Evolutionary conservation across 257 asterid species (phyloP), one percentile per base, ranked within the genome.

Genomic region (Eustoma russellianum): DNA sequence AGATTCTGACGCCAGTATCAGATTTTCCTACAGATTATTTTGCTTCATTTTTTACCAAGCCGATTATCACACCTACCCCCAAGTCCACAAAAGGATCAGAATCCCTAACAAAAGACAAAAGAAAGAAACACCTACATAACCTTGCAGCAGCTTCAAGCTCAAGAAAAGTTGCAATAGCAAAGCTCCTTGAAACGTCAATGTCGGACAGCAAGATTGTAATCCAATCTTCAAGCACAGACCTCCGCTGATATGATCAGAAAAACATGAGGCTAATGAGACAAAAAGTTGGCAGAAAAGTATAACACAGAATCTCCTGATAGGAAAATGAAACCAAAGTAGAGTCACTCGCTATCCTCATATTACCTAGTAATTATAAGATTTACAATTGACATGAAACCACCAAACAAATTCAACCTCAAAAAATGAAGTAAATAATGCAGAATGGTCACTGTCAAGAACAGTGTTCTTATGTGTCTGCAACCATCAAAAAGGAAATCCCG

Each of bases 121-220:
- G 46, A n/a, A 46, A 35, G 62, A 61, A 79, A 68, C 65, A 69
- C 95, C 56, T 78, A 85, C 93, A 60, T 19, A 82, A 76, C 67
- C 95, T 76, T 64, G 79, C 89, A 67, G 86, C 86, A n/a, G 83
- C 89, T 76, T 85, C 95, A 56, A 85, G 77, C 63, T 85, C 93
- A 55, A 85, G 88, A 77, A 82, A 85, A 68, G 69, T 78, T 46
- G 85, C 93, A 52, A 80, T 60, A 30, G 72, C 63, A 64, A 66
- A 79, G 67, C 93, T 85, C 74, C 87, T 72, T 57, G 93, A 85
- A 57, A 82, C 44, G 63, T 82, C 89, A 67, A 82, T 79, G 72
- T 82, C 86, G 12, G 83, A 74, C 40, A 85, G 83, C 62, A 82
- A 63, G 33, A 71, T 79, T 19, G 59, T 61, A 77, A 82, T 76